These are phyloP conservation scores for Hymenoscyphus repandus DNA, from an alignment of 2,329 filamentous ascomycete genomes.

Conservation along the genomic window DNA sequence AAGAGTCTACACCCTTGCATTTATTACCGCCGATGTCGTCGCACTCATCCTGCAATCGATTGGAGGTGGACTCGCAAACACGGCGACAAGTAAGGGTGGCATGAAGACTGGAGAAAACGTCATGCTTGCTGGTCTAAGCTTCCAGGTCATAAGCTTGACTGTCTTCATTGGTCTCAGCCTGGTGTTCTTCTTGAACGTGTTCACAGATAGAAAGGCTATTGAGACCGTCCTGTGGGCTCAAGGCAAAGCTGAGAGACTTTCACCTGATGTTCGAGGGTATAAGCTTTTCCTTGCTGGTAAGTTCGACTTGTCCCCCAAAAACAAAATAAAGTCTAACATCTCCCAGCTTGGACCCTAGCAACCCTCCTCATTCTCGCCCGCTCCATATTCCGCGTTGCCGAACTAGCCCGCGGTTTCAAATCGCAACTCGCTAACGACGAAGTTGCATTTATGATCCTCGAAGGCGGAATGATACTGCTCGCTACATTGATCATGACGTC, in stretches of 20 bases:
- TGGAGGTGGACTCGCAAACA: conserved; percentile 50
- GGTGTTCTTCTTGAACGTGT: conserved; percentile 17
- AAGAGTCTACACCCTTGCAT: conserved; percentile 43
- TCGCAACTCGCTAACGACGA: conserved; percentile 44
- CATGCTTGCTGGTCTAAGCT: conserved; percentile 35
- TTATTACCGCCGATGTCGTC: conserved; percentile 45
- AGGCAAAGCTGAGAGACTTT: not conserved
- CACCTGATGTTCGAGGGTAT: not conserved
- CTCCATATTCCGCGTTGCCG: conserved; percentile 52
- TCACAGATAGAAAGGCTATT: conserved; percentile 1
- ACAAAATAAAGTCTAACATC: not conserved
- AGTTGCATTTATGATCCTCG: conserved; percentile 40
- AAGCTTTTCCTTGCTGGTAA: not conserved
- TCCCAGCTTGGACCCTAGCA: conserved; percentile 39
- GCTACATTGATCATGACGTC: conserved; percentile 28
- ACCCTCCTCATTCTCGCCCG: conserved; percentile 46
- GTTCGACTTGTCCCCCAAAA: not conserved
- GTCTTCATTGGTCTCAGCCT: conserved; percentile 23
- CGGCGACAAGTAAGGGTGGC: conserved; percentile 31
- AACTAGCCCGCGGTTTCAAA: conserved; percentile 48
- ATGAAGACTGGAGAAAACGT: conserved; percentile 25
- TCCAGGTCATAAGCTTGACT: conserved; percentile 33
- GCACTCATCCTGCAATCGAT: conserved; percentile 54
- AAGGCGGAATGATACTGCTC: conserved; percentile 35
- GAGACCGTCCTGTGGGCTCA: conserved; percentile 2